These are phyloP conservation scores for Cercospora citrullina DNA, from an alignment of 2,329 filamentous ascomycete genomes.

Conservation along the genomic window DNA sequence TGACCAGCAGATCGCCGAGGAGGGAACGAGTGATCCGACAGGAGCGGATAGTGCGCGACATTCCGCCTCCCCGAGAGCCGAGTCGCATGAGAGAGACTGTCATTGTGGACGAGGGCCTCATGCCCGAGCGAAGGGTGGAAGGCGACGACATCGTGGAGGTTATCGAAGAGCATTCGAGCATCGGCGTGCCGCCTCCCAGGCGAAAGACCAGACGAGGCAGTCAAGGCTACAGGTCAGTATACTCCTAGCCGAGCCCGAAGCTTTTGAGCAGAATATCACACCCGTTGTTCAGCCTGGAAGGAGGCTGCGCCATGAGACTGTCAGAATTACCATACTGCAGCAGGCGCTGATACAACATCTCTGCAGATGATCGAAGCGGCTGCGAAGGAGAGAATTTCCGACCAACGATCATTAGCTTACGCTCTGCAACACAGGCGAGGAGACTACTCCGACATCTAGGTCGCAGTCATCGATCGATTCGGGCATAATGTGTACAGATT, in stretches of 20 bases:
- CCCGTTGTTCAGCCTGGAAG: neutral
- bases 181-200: conserved; percentile 41
- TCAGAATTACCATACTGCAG: conserved; percentile 2
- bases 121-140: conserved; percentile 43
- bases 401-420: conserved; percentile 19
- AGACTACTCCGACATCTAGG: conserved; percentile 23
- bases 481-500: conserved; percentile 13
- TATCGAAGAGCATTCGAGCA: conserved; percentile 56
- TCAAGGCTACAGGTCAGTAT: conserved; percentile 52
- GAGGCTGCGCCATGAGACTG: conserved; percentile 6
- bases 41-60: conserved; percentile 40
- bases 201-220: conserved; percentile 42
- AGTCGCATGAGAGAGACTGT: conserved; percentile 39
- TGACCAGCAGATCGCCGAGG: conserved; percentile 34
- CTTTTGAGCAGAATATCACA: conserved; percentile 4
- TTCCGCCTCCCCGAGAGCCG: conserved; percentile 28
- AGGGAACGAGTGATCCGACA: conserved; percentile 38
- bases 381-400: neutral
- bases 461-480: neutral
- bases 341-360: conserved; percentile 16
- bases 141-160: conserved; percentile 60
- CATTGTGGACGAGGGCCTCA: conserved; percentile 46
- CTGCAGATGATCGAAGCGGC: conserved; percentile 12
- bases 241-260: conserved; percentile 6
- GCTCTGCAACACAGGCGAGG: conserved; percentile 22